A percentile compares a stretch with the other conserved stretches of the same genome.
These are phyloP conservation scores for Clitoria ternatea DNA, from an alignment of 306 rosid genomes.

Conservation along the genomic window DNA sequence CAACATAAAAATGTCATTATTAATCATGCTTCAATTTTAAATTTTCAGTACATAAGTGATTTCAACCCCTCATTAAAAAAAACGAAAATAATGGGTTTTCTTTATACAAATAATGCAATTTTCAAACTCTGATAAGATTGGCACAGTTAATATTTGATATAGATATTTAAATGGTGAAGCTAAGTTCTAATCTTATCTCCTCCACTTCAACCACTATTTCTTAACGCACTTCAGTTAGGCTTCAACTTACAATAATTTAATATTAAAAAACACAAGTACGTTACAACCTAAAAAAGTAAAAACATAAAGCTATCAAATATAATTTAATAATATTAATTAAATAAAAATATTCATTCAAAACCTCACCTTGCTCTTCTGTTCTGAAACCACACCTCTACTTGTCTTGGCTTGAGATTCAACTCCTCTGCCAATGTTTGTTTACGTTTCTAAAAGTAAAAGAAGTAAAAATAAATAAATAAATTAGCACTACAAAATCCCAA, in stretches of 20 bases:
- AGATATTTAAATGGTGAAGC: too few species aligned
- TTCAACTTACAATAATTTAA: too few species aligned
- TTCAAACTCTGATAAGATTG: too few species aligned
- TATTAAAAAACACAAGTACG: not conserved
- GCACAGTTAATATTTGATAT: too few species aligned
- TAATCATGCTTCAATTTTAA: not conserved
- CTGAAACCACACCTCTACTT: constrained; percentile 95
- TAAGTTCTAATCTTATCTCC: too few species aligned
- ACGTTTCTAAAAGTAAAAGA: constrained; percentile 41
- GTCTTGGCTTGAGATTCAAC: constrained; percentile 70
- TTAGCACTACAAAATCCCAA: not conserved
- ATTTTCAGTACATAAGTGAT: not conserved
- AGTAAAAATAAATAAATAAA: not conserved
- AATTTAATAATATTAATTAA: not conserved
- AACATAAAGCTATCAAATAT: not conserved
- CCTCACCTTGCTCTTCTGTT: constrained; percentile 81
- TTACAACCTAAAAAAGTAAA: not conserved
- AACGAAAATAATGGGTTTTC: not conserved
- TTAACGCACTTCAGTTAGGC: not conserved
- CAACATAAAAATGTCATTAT: not conserved
- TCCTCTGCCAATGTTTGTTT: constrained; percentile 66
- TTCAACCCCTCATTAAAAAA: not conserved
- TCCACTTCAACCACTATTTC: too few species aligned
- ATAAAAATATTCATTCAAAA: not conserved
- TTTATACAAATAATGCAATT: not conserved